Evolutionary conservation across 192 early-diverging fungal species (phyloP).

Genomic region (Coemansia sp.): DNA sequence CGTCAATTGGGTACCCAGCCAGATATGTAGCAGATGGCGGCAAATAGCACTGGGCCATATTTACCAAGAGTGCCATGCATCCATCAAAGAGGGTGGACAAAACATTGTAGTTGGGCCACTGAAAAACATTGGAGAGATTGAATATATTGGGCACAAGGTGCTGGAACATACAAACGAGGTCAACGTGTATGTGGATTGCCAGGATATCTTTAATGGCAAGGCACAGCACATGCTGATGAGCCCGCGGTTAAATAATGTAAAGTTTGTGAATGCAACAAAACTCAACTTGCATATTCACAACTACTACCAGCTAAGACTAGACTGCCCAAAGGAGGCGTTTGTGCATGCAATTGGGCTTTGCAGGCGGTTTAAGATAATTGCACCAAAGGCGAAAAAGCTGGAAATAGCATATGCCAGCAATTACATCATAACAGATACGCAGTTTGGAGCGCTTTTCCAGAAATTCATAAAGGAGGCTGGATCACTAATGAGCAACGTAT

Average conservation of each 20-base stretch:
- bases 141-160: background rate
- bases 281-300: slow-evolving; percentile 3
- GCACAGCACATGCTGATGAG: slow-evolving; percentile 9
- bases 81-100: background rate
- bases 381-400: background rate
- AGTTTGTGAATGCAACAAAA: background rate
- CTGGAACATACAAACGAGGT: slow-evolving; percentile 7
- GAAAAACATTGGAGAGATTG: background rate
- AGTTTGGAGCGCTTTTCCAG: slow-evolving; percentile 13
- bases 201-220: slow-evolving; percentile 6
- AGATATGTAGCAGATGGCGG: background rate
- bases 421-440: slow-evolving; percentile 6
- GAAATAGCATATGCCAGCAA: slow-evolving; percentile 10
- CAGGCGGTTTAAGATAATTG: background rate
- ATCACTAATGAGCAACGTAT: background rate
- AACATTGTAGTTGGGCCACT: slow-evolving; percentile 2
- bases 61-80: background rate
- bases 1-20: background rate
- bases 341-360: slow-evolving; percentile 10
- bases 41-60: background rate
- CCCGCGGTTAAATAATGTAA: background rate
- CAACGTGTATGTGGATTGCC: slow-evolving; percentile 1
- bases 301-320: background rate
- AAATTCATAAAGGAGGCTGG: slow-evolving; percentile 6
- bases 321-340: slow-evolving; percentile 12